phyloP scores from a whole-genome alignment of 2,329 filamentous ascomycete genomes.

The Amphichorda felina region DNA sequence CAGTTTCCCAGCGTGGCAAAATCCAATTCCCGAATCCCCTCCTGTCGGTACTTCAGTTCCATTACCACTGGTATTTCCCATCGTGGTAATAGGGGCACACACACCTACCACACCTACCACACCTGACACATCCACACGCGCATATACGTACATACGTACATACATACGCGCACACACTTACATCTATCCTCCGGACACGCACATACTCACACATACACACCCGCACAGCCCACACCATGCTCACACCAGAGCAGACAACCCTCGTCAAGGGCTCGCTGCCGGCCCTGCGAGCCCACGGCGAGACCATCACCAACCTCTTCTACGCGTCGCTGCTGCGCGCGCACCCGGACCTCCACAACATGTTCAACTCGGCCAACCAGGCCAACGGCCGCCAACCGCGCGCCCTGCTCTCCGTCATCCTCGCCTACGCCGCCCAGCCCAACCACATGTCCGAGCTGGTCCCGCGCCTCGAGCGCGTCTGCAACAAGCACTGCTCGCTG shows the following conservation, averaged over 20 bases:
- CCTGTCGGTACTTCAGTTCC: too few species aligned
- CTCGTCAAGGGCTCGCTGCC: conserved; percentile 63
- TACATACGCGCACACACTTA: too few species aligned
- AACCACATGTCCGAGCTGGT: conserved; percentile 45
- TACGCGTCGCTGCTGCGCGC: conserved; percentile 56
- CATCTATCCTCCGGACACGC: too few species aligned
- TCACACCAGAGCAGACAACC: conserved; percentile 43
- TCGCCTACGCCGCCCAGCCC: conserved; percentile 62
- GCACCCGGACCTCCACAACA: conserved; percentile 53
- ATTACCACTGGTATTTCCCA: too few species aligned
- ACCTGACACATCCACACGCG: too few species aligned
- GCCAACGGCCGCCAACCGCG: conserved; percentile 21
- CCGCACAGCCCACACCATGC: too few species aligned
- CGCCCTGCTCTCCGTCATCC: conserved; percentile 33
- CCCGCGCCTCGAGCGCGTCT: conserved; percentile 42
- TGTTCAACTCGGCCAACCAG: conserved; percentile 48
- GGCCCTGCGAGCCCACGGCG: conserved; percentile 54
- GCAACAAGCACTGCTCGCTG: conserved; percentile 63
- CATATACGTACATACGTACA: too few species aligned
- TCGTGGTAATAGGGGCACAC: too few species aligned
- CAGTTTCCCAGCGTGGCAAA: too few species aligned
- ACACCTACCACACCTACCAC: too few species aligned
- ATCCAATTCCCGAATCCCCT: too few species aligned
- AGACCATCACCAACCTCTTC: conserved; percentile 57
- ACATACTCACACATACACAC: too few species aligned